Percentiles rank a stretch among this genome's conserved stretches.
Evolutionary conservation across 106 monocot species (phyloP).

Genomic region (Gastrodia elata): DNA sequence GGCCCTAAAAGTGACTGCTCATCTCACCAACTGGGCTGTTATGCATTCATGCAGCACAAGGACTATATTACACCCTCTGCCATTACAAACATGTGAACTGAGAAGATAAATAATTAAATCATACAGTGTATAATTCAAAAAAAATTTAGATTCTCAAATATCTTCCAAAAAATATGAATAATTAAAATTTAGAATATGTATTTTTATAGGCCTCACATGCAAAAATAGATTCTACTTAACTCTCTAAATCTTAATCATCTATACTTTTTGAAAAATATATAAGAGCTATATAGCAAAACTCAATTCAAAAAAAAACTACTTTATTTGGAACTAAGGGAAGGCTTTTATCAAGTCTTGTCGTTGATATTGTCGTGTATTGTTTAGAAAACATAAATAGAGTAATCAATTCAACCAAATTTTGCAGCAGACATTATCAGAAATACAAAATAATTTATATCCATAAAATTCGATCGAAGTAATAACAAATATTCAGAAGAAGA

Average conservation of each 20-base stretch:
- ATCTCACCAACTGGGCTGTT: conserved; percentile 1
- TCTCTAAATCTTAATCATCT: too few relatives aligned
- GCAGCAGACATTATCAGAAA: background rate
- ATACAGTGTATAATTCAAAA: background rate
- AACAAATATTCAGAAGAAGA: background rate
- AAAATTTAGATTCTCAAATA: too few relatives aligned
- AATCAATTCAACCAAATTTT: background rate
- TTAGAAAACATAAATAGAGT: background rate
- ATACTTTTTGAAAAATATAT: too few relatives aligned
- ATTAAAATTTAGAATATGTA: background rate
- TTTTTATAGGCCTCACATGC: background rate
- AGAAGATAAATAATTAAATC: background rate
- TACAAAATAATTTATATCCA: background rate
- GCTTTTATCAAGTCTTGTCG: too few relatives aligned
- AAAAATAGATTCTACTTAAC: background rate
- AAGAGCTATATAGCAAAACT: too few relatives aligned
- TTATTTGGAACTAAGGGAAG: too few relatives aligned
- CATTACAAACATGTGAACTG: background rate
- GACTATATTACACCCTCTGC: background rate
- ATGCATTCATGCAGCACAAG: background rate
- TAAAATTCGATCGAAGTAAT: too few relatives aligned
- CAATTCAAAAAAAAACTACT: too few relatives aligned
- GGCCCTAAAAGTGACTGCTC: background rate
- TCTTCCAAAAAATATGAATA: background rate
- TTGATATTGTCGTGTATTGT: background rate